Evolutionary conservation across 1,284 basidiomycete genomes (phyloP).

Genomic region (Ceratobasidium sp.): DNA sequence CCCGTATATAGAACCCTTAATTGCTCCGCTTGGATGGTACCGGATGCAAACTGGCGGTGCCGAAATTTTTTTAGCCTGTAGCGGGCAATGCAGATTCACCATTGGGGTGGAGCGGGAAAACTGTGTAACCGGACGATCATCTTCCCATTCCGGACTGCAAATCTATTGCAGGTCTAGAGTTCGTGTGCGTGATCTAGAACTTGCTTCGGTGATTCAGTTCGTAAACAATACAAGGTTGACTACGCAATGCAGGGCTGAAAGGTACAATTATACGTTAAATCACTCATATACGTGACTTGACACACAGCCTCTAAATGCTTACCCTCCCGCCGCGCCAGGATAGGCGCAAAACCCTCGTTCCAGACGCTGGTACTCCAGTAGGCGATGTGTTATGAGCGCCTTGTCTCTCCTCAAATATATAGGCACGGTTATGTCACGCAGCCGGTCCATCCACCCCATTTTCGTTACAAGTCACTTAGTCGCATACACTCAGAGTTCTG

Average conservation of each 20-base stretch:
- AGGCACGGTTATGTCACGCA: constrained; percentile 29
- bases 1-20: too few species aligned
- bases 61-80: constrained; percentile 6
- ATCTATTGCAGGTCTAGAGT: background rate
- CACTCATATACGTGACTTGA: too few species aligned
- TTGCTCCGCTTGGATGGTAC: background rate
- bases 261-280: too few species aligned
- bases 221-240: too few species aligned
- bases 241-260: too few species aligned
- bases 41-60: background rate
- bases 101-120: too few species aligned
- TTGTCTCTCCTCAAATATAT: constrained; percentile 24
- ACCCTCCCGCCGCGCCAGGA: constrained; percentile 3
- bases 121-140: constrained; percentile 9
- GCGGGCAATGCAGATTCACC: background rate
- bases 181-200: too few species aligned
- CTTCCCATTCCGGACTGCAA: background rate
- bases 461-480: background rate
- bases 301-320: background rate
- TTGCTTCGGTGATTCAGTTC: too few species aligned
- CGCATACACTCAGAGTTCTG: background rate
- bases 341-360: constrained; percentile 11
- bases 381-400: constrained; percentile 19
- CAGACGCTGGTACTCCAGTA: background rate
- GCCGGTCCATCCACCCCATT: constrained; percentile 13